Evolutionary conservation across 805 yeast species (phyloP), one percentile per base, ranked within the genome.

Genomic region (Metschnikowia sp.): DNA sequence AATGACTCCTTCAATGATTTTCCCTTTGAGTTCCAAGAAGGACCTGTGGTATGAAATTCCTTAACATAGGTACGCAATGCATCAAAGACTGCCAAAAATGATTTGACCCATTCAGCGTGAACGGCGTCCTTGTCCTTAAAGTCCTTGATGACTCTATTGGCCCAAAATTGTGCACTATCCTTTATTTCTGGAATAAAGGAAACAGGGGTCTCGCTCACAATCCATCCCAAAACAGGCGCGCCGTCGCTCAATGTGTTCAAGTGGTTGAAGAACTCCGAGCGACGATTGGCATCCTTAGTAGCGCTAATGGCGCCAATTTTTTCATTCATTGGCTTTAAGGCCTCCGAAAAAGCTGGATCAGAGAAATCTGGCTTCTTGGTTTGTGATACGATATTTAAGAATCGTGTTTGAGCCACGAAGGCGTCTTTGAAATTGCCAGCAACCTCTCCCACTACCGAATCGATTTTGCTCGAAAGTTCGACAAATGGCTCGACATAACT

Each of bases 121-220:
- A 70, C 72, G 35, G 79, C 74, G 56, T 86, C 90, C 41, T 78
- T 69, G 15, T 84, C 96, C 66, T 79, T 89, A 70, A 70, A 83
- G 51, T 89, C 96, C 68, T 91, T 91, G 64, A 91, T 69, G 37
- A 92, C 84, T 58, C 96, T 81, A 69, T 94, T 91, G 10, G 96
- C 79, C 90, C 97, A 94, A 69, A 94, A 94, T 64, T 86, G 92
- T 32, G 96, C 87, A 18, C 95, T 82, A 61, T 94, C 99, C 62
- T 85, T 87, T 69, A 83, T 87, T 54, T 91, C 97, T 3, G 86
- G 80, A 47, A 94, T 78, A 54, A 76, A 79, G 0, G 88, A 80
- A 12, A 86, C 80, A 1, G 97, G 96, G 4, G 88, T 82, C 3
- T 76, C 80, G 6, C 80, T 78, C 15, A 88, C 81, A 52, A 92